Percentiles rank a stretch among this genome's conserved stretches.
Evolutionary conservation across 164 flowering plant genomes (phyloP).

Genomic region (Magnolia changhungtana): DNA sequence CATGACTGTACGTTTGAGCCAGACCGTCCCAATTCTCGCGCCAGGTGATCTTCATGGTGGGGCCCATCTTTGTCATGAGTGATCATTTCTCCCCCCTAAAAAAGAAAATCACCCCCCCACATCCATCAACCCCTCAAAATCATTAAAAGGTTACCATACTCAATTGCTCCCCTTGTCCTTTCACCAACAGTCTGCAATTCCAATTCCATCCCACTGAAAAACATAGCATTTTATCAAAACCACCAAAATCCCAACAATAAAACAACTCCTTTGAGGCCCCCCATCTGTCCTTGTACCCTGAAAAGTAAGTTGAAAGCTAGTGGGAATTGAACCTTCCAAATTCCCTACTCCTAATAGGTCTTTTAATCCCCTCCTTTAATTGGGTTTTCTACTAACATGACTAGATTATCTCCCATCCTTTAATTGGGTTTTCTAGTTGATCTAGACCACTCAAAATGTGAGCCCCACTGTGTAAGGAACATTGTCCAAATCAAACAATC

Average conservation of each 20-base stretch:
- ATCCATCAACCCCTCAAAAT: background rate
- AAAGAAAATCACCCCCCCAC: background rate
- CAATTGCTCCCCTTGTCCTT: slow-evolving; percentile 3
- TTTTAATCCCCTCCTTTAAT: background rate
- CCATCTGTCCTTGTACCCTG: background rate
- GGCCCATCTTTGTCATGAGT: no score
- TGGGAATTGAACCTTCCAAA: slow-evolving; percentile 14
- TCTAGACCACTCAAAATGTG: no score
- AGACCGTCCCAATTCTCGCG: no score
- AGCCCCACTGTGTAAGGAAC: no score
- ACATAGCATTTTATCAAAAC: background rate
- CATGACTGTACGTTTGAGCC: no score
- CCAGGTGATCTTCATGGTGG: no score
- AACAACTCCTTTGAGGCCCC: background rate
- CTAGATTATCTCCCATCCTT: background rate
- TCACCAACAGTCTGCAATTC: background rate
- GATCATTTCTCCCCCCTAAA: background rate
- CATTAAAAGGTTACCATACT: background rate
- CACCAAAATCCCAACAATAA: background rate
- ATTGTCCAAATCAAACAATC: no score
- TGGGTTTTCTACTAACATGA: slow-evolving; percentile 2
- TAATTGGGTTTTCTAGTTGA: background rate
- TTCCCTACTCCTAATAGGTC: slow-evolving; percentile 1
- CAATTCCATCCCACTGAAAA: background rate
- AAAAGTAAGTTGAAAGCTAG: background rate